phyloP scores from a whole-genome alignment of 2,329 filamentous ascomycete genomes.

The Sphaerulina musiva region DNA sequence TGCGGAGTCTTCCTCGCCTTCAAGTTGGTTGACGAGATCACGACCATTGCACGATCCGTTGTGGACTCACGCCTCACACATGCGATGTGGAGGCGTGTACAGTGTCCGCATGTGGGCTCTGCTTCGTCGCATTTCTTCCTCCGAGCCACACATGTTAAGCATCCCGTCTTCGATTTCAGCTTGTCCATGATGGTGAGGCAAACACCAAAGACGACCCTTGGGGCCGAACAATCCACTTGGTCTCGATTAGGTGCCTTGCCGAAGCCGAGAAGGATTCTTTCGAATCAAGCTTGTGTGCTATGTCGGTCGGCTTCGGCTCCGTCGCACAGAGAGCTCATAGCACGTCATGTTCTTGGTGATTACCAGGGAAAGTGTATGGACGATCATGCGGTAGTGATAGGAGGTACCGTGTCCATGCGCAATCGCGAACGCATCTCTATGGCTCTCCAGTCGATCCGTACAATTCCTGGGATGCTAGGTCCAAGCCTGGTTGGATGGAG shows the following conservation, averaged over 20 bases:
- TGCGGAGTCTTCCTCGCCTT: slow-evolving; percentile 1
- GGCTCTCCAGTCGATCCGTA: too few species aligned
- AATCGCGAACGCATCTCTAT: too few species aligned
- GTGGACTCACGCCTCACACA: slow-evolving; percentile 9
- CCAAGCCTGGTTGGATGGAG: too few species aligned
- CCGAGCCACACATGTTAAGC: slow-evolving; percentile 77
- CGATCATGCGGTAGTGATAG: too few species aligned
- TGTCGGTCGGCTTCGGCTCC: too few species aligned
- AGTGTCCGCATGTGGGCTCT: slow-evolving; percentile 87
- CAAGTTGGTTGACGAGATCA: slow-evolving; percentile 11
- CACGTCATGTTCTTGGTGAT: too few species aligned
- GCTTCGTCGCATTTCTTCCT: slow-evolving; percentile 97
- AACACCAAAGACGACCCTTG: not conserved
- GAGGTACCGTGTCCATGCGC: too few species aligned
- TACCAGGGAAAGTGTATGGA: too few species aligned
- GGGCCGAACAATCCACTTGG: not conserved
- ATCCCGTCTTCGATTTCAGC: slow-evolving; percentile 67
- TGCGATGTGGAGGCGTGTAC: slow-evolving; percentile 49
- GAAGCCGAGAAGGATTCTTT: too few species aligned
- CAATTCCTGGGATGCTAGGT: too few species aligned
- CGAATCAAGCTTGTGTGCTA: too few species aligned
- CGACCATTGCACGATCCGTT: not conserved
- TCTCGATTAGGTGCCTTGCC: not conserved
- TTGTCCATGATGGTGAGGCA: not conserved
- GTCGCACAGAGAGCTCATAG: too few species aligned